Conservation (phyloP, 2,329 filamentous ascomycete genomes). For the Penicillium sp. region DNA sequence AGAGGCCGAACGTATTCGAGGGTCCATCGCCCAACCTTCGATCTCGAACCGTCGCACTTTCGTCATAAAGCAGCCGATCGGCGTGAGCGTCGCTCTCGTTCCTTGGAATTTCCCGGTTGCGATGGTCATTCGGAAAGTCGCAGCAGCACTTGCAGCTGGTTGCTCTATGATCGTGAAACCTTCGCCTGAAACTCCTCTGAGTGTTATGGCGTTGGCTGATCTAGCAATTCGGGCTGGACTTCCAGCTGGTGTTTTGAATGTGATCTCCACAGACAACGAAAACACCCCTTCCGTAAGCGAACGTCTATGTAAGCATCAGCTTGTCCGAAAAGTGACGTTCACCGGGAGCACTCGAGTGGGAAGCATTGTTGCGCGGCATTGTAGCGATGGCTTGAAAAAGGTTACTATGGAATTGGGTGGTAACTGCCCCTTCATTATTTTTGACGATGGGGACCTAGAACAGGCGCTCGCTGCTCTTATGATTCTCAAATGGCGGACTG, state of each 20-base stretch:
- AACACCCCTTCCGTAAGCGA: slow-evolving; percentile 35
- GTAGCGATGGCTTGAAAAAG: slow-evolving; percentile 63
- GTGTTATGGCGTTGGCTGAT: slow-evolving; percentile 53
- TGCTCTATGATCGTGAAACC: slow-evolving; percentile 74
- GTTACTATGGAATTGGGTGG: slow-evolving; percentile 65
- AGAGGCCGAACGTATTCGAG: slow-evolving; percentile 51
- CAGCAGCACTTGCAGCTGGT: slow-evolving; percentile 68
- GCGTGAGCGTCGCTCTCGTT: slow-evolving; percentile 67
- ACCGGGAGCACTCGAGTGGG: slow-evolving; percentile 62
- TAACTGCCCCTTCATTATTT: slow-evolving; percentile 65
- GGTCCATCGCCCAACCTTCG: slow-evolving; percentile 61
- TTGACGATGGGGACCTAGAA: slow-evolving; percentile 64
- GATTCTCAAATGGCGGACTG: slow-evolving; percentile 39
- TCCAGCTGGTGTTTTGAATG: slow-evolving; percentile 61
- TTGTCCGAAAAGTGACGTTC: slow-evolving; percentile 61
- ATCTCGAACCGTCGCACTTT: slow-evolving; percentile 66
- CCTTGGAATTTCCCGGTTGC: slow-evolving; percentile 72
- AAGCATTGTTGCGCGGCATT: slow-evolving; percentile 62
- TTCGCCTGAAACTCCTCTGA: slow-evolving; percentile 66
- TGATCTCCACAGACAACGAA: slow-evolving; percentile 54
- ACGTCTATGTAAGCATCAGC: slow-evolving; percentile 57
- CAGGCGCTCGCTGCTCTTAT: slow-evolving; percentile 35
- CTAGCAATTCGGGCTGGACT: slow-evolving; percentile 59
- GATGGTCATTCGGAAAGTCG: slow-evolving; percentile 67
- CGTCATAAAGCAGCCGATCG: slow-evolving; percentile 72